Evolutionary conservation across 2,329 filamentous ascomycete species (phyloP), one percentile per base, ranked within the genome.

Genomic region (Saccharata proteae): DNA sequence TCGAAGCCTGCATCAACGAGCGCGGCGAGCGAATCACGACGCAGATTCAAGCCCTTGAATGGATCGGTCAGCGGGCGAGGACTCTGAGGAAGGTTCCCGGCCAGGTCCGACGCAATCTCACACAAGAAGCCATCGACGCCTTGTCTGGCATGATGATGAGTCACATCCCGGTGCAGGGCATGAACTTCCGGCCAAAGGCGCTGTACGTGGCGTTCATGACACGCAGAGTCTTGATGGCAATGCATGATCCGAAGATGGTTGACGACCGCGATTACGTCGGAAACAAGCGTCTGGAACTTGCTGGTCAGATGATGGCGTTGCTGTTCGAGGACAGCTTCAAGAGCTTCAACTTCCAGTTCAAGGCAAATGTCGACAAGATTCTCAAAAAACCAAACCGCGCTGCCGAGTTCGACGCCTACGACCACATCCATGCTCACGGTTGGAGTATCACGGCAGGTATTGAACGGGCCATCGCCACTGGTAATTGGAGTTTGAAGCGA

Each of bases 261-360:
- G 90, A 98, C 45, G 90, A 98, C 53, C 74, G 90, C 50, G 92
- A 98, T 58, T 98, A 96, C 48, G 85, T 98, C 17, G 90, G 90
- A 42, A 98, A 98, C 61, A 98, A 98, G 60, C 76, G 90, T 38
- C 65, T 98, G 25, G 90, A 98, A 55, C 58, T 98, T 58, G 92
- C 92, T 32, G 90, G 90, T 1, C 90, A 96, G 57, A 77, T 98
- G 51, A 62, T 98, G 38, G 86, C 90, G 3, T 68, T 98, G 1
- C 68, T 98, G 0, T 98, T 98, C 44, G 92, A 98, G 57, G 92
- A 98, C 65, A 60, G 94, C 38, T 98, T 98, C 72, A 98, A 98
- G 62, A 81, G 83, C 38, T 94, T 94, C 55, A 81, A 83, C 46
- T 73, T 73, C 36, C 79, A 90, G 44, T 76, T 98, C 52, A 93